Base-by-base conservation (phyloP, 2,329 filamentous ascomycete genomes). In the Epichloe scottii region DNA sequence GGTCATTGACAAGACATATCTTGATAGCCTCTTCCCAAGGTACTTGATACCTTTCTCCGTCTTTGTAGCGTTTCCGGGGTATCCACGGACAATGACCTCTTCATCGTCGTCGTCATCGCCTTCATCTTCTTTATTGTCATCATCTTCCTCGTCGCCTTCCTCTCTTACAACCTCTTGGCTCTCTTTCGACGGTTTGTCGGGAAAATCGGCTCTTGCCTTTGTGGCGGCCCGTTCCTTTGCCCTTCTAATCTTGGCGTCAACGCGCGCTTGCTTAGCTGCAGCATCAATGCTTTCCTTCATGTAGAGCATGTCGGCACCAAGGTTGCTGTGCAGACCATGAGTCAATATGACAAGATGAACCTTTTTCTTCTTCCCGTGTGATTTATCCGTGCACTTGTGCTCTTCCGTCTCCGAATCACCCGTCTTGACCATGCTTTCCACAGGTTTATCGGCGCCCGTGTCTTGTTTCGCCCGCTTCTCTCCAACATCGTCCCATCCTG, bases 31-130 rank as follows among this genome's bases (percentile, higher is more conserved):
- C 66, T 97, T 97, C 19, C 93, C 93, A 5, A 98, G 78, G 66
- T 95, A 98, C 66, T 97, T 95, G 62, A 98, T 97, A 15, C 93
- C 93, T 56, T 85, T 83, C 68, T 98, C 93, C 2, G 93, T 98
- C 52, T 86, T 84, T 35, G 88, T 89, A 7, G 87, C 88, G 65
- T 97, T 97, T 45, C 88, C 89, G 6, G 84, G 82, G 63, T 91
- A 97, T 2, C 91, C 91, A 56, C 91, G 78, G 3, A 96, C 91
- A 59, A 97, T 82, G 14, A 95, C 84, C 62, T 95, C 80, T 59
- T 93, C 87, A 38, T 90, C 84, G 30, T 88, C 84, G 11, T 87
- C 79, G 3, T 82, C 78, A 2, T 78, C 72, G 4, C 75, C 74
- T 30, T 30, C 26, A 0, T 76, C 67, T 4, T 60, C 58, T 2